Conservation (phyloP, 176 grass and related monocot species). For the Triticum turgidum region DNA sequence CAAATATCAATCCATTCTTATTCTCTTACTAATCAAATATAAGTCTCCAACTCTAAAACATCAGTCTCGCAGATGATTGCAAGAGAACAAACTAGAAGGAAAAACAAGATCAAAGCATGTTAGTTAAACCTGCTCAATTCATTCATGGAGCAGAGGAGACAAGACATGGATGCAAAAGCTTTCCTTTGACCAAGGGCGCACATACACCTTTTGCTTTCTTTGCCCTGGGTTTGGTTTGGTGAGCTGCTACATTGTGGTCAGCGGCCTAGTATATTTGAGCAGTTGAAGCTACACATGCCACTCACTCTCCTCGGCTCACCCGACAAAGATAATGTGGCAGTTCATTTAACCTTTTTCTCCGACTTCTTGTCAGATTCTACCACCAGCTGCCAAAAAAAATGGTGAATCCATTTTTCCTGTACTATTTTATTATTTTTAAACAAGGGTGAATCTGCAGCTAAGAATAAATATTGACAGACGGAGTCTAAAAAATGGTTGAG, state of each 20-base stretch:
- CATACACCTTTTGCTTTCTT: not conserved
- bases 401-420: not conserved
- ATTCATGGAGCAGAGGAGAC: conserved; percentile 28
- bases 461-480: not conserved
- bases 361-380: not conserved
- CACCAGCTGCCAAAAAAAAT: not conserved
- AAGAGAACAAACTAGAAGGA: not conserved
- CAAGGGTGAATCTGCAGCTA: not conserved
- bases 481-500: not conserved
- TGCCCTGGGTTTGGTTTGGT: not conserved
- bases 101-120: not conserved
- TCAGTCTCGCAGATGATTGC: not conserved
- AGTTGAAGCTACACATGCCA: conserved; percentile 27
- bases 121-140: conserved; percentile 24
- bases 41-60: not conserved
- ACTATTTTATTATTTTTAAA: not conserved
- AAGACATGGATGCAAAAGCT: not conserved
- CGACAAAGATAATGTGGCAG: not conserved
- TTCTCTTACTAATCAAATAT: not conserved
- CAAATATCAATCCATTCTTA: not conserved
- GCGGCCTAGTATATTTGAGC: conserved; percentile 29
- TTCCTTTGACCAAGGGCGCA: not conserved
- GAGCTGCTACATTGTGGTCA: conserved; percentile 7
- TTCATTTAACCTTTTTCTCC: not conserved
- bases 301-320: not conserved